Base-by-base conservation (phyloP, 2,329 filamentous ascomycete genomes). In the Exophiala mesophila region DNA sequence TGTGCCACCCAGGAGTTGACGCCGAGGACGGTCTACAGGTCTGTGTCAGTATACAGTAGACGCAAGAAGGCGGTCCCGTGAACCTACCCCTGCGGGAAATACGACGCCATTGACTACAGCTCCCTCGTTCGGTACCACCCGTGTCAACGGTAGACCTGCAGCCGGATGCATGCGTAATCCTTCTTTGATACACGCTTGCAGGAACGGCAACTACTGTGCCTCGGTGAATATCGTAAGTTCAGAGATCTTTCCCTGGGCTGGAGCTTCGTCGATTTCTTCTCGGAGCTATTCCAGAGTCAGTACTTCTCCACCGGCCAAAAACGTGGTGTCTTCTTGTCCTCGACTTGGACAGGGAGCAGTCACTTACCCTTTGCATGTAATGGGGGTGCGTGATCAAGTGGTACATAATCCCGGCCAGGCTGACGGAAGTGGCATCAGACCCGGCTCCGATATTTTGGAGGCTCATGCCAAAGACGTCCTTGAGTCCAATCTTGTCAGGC, bases 121-220 rank as follows among this genome's bases (percentile, higher is more conserved):
- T 8, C 34, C 34, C 9, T 12, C 16, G 12, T 20, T 15, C 6
- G 34, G 34, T 7, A 37, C 34, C 3, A 37, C 34, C 10, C 34
- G 15, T 4, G n/a, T 5, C 4, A 37, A 15, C 10, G 23, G 15
- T n/a, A 21, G 34, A 12, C 34, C 19, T 15, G 23, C 16, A 3
- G 19, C 34, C 4, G 70, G 66, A 47, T 63, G 66, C 12, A 74
- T 60, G 0, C 73, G 62, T 9, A 74, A 57, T 0, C 65, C 66
- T 49, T 76, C 73, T 36, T 65, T 65, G 17, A 76, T 65, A 3
- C 69, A 67, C 0, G 72, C 73, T 46, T 71, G 66, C 5, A 77
- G 60, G 43, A 73, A 76, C 0, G 65, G 63, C 10, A 43, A 20
- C n/a, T 28, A 5, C 30, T 29, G 20, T 5, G 47, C 45, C 33